phyloP scores from a whole-genome alignment of 2,329 filamentous ascomycete genomes.

The Teratosphaeria viscida region DNA sequence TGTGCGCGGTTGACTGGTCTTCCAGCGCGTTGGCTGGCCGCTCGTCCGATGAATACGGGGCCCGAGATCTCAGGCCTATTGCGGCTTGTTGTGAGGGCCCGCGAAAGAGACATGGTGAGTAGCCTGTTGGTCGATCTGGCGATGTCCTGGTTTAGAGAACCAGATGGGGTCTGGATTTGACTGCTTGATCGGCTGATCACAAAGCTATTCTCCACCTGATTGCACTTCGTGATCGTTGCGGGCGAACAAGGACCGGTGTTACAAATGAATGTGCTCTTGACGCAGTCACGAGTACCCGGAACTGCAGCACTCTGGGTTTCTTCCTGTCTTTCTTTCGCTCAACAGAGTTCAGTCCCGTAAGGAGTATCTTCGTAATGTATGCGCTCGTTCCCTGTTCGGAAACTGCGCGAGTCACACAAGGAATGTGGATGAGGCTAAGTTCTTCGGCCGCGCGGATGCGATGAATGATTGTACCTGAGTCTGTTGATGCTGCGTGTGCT shows the following conservation, averaged over 20 bases:
- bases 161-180: neutral
- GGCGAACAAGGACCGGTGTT: neutral
- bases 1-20: slow-evolving; percentile 50
- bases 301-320: neutral
- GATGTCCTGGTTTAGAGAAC: neutral
- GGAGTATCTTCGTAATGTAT: neutral
- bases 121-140: neutral
- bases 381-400: neutral
- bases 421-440: neutral
- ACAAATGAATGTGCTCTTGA: neutral
- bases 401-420: neutral
- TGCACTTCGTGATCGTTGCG: neutral
- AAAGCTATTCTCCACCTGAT: neutral
- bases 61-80: slow-evolving; percentile 42
- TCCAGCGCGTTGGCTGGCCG: slow-evolving; percentile 37
- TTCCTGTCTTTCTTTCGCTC: neutral
- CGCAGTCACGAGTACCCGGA: neutral
- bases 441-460: neutral
- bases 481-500: neutral
- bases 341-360: neutral
- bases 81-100: slow-evolving; percentile 64
- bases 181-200: neutral
- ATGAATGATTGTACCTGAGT: neutral
- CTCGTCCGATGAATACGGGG: slow-evolving; percentile 27
- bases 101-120: slow-evolving; percentile 47